Percentiles rank a stretch among this genome's conserved stretches.
Conservation (phyloP, 108 stramenopile genomes). For the Pseudonitzschia pungens region DNA sequence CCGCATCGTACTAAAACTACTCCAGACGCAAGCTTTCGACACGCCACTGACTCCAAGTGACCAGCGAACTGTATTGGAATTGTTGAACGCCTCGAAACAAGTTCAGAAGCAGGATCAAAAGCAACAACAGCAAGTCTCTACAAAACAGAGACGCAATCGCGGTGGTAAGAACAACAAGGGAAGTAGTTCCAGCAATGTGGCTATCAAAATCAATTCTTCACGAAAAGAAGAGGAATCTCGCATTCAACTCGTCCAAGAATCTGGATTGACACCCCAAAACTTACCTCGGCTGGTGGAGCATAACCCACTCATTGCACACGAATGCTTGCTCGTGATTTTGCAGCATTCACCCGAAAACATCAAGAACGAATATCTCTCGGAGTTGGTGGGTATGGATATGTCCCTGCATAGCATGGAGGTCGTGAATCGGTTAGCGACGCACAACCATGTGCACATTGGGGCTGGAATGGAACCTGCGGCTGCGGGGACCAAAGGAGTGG, state of each 20-base stretch:
- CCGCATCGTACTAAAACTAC: conserved; percentile 51
- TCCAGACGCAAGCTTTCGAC: conserved; percentile 62
- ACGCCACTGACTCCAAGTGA: conserved; percentile 61
- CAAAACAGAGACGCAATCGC: conserved; percentile 10
- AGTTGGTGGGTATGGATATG: conserved; percentile 98
- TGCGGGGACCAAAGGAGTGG: background rate
- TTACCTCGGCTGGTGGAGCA: conserved; percentile 93
- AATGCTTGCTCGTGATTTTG: conserved; percentile 87
- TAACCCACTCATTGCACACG: conserved; percentile 92
- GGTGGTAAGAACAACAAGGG: conserved; percentile 26
- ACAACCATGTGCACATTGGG: conserved; percentile 25
- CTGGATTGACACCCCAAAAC: conserved; percentile 88
- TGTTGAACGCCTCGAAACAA: conserved; percentile 31
- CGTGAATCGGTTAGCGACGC: conserved; percentile 87
- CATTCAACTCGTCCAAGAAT: conserved; percentile 55
- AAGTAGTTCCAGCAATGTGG: conserved; percentile 4
- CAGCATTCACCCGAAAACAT: conserved; percentile 42
- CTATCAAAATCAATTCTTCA: conserved; percentile 3
- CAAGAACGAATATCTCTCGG: conserved; percentile 86
- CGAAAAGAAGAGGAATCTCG: conserved; percentile 36
- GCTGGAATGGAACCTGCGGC: background rate
- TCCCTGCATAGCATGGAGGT: conserved; percentile 96
- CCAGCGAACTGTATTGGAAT: conserved; percentile 63
- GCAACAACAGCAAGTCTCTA: background rate
- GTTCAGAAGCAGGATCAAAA: background rate